These are phyloP conservation scores for Xylaria sp. DNA, from an alignment of 495 filamentous ascomycete genomes.

Conservation along the genomic window DNA sequence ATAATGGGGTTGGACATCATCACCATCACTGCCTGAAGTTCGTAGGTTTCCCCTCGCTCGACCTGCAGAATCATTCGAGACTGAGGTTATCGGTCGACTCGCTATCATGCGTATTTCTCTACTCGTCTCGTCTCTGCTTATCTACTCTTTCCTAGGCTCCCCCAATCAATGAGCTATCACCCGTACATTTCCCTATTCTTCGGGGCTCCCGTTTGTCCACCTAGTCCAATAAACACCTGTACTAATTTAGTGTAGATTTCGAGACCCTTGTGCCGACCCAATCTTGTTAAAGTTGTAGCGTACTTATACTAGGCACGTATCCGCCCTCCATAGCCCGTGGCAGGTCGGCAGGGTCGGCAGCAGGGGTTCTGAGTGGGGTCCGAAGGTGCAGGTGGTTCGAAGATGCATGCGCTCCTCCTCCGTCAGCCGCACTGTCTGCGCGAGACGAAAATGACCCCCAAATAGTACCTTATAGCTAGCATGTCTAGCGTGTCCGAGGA, in stretches of 20 bases:
- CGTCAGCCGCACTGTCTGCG: conserved; percentile 17
- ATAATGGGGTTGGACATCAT: no score
- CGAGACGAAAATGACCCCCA: not conserved
- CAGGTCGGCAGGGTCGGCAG: conserved; percentile 21
- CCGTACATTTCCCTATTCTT: not conserved
- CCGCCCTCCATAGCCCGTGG: no score
- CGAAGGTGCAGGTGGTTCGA: no score
- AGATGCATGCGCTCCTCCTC: not conserved
- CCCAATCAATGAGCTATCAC: not conserved
- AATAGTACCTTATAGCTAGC: not conserved
- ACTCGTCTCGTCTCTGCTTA: not conserved
- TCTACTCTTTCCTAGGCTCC: not conserved
- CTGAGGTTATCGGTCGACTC: not conserved
- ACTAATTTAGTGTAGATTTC: conserved; percentile 2
- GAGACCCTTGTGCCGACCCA: not conserved
- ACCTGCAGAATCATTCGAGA: not conserved
- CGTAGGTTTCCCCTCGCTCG: not conserved
- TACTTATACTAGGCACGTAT: no score
- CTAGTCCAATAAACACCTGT: conserved; percentile 1
- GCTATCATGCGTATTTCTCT: no score
- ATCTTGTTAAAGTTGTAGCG: not conserved
- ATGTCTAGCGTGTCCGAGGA: not conserved
- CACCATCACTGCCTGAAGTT: not conserved
- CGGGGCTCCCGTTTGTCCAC: conserved; percentile 12
- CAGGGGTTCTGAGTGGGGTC: no score